phyloP scores from a whole-genome alignment of 352 stramenopile genomes.

The Globisporangium radiosum region DNA sequence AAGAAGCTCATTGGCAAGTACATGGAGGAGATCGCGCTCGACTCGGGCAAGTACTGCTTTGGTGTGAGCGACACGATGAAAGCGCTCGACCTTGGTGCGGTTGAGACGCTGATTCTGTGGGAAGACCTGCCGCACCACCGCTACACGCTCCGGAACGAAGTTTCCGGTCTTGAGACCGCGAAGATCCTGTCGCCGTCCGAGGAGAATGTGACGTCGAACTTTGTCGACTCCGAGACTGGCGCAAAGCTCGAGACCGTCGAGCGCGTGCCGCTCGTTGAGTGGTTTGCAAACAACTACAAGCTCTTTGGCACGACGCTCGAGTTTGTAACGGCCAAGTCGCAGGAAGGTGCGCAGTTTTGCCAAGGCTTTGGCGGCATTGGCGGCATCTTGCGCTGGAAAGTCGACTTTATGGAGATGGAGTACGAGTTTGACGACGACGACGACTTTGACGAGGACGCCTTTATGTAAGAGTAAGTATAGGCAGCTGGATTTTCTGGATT shows the following conservation, averaged over 20 bases:
- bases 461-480: conserved; percentile 84
- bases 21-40: conserved; percentile 99
- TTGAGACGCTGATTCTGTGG: conserved; percentile 99
- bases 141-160: conserved; percentile 92
- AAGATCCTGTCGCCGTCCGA: conserved; percentile 83
- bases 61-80: conserved; percentile 98
- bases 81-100: conserved; percentile 96
- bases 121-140: conserved; percentile 97
- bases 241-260: conserved; percentile 97
- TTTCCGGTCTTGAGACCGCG: conserved; percentile 76
- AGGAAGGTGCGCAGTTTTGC: conserved; percentile 99
- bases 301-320: conserved; percentile 97
- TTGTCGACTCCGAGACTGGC: conserved; percentile 92
- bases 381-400: conserved; percentile 98
- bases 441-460: conserved; percentile 81
- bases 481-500: conserved; percentile 1
- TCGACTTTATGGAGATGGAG: conserved; percentile 98
- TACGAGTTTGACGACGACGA: conserved; percentile 91
- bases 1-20: conserved; percentile 99
- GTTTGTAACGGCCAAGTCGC: conserved; percentile 97
- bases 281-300: conserved; percentile 99
- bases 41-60: conserved; percentile 99
- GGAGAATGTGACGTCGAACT: conserved; percentile 93
- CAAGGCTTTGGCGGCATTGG: conserved; percentile 99
- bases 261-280: conserved; percentile 97